These are phyloP conservation scores for Alternaria ventricosa DNA, from an alignment of 2,329 filamentous ascomycete species.

Conservation along the genomic window DNA sequence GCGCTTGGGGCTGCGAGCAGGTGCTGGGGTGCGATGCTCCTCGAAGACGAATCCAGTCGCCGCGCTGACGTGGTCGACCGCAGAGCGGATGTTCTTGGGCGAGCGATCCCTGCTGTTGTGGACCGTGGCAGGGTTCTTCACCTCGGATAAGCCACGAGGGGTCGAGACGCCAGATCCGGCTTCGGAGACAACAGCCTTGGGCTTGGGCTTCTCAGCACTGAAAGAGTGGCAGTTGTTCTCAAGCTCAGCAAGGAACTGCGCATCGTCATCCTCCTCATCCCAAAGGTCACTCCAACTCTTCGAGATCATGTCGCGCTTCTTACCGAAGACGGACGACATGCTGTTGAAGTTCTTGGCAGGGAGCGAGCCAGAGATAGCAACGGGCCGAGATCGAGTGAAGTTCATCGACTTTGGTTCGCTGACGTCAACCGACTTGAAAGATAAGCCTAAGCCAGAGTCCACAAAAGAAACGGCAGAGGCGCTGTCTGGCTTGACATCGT, in stretches of 20 bases:
- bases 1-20: conserved; percentile 68
- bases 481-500: conserved; percentile 75
- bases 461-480: conserved; percentile 84
- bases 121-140: conserved; percentile 60
- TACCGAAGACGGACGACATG: conserved; percentile 81
- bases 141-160: conserved; percentile 61
- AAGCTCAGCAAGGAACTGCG: conserved; percentile 60
- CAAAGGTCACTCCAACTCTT: conserved; percentile 99
- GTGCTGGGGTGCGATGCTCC: conserved; percentile 56
- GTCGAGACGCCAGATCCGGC: conserved; percentile 55
- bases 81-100: conserved; percentile 49
- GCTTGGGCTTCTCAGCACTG: conserved; percentile 45
- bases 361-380: conserved; percentile 81
- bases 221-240: conserved; percentile 63
- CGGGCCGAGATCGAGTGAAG: conserved; percentile 69
- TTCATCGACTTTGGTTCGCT: conserved; percentile 56
- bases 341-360: conserved; percentile 70
- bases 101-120: conserved; percentile 56
- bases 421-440: conserved; percentile 71
- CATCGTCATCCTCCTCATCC: conserved; percentile 91
- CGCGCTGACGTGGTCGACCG: conserved; percentile 70
- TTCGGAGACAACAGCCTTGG: conserved; percentile 44
- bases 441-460: conserved; percentile 80
- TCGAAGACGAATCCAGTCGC: conserved; percentile 77
- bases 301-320: conserved; percentile 78